Base-by-base conservation (phyloP, 2,329 filamentous ascomycete species). In the Gaeumannomyces sp. region DNA sequence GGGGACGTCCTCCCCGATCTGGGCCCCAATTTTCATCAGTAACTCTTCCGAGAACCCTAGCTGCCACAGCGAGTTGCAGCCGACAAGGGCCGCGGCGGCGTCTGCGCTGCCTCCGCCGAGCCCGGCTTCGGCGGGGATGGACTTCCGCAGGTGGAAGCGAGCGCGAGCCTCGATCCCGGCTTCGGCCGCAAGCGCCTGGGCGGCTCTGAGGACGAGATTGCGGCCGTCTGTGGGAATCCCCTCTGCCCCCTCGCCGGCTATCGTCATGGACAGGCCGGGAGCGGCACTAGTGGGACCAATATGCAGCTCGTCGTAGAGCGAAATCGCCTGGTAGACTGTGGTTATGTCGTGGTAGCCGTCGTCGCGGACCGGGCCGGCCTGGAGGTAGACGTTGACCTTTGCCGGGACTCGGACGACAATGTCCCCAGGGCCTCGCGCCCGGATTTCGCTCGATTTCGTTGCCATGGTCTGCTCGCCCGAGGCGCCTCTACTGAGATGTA, bases 331-430 rank as follows among this genome's bases (percentile, higher is more conserved):
- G 50, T 22, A n/a, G 50, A 56, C 50, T 56, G 50, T n/a, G 50
- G 50, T 56, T 7, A 56, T 56, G n/a, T 53, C 45, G 45, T 53
- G 45, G n/a, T 53, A 53, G n/a, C 45, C 50, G 50, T 56, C 50
- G 6, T 56, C 50, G 50, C 50, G 19, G 19, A 11, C 25, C 6
- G 19, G 19, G 11, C 11, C 50, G 50, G 25, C 25, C 7, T 53
- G 45, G 45, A 53, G 45, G 45, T 16, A 53, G 3, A 53, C n/a
- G 7, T 56, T 56, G 50, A 56, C 19, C 19, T 56, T 56, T 22
- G 19, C 50, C 19, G 19, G 50, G 19, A 11, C 25, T 6, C 50
- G 50, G 25, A 56, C 50, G 25, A 22, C 25, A 11, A 56, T 25
- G 25, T 11, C 6, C 50, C 50, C 2, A 7, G 19, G 50, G 5